A percentile compares a stretch with the other conserved stretches of the same genome.
phyloP scores from a whole-genome alignment of 805 yeast species.

The Pichia phayaonensis region DNA sequence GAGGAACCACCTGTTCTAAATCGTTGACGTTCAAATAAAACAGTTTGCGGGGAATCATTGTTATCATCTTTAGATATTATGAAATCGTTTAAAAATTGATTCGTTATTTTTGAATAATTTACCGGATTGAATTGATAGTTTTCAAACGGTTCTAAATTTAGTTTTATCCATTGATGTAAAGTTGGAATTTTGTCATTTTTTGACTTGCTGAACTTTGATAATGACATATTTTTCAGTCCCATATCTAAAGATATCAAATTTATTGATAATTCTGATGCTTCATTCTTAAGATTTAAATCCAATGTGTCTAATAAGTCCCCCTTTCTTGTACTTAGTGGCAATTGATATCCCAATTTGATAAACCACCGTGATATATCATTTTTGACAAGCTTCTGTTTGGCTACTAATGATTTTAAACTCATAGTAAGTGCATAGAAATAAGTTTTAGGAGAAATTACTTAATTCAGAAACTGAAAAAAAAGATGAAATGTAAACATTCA shows the following conservation, averaged over 20 bases:
- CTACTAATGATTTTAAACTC: neutral
- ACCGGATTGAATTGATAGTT: conserved; percentile 22
- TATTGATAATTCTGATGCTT: neutral
- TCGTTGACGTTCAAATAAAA: conserved; percentile 51
- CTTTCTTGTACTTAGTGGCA: conserved; percentile 2
- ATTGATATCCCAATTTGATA: conserved; percentile 1
- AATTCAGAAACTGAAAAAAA: neutral
- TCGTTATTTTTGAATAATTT: conserved; percentile 21
- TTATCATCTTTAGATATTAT: neutral
- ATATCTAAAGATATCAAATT: conserved; percentile 25
- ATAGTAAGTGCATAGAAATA: neutral
- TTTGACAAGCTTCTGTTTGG: neutral
- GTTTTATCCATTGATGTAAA: conserved; percentile 27
- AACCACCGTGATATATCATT: neutral
- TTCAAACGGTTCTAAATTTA: conserved; percentile 23
- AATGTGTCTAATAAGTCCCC: conserved; percentile 1
- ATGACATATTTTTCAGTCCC: conserved; percentile 30
- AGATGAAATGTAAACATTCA: neutral
- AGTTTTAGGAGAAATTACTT: neutral
- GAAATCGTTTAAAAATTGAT: conserved; percentile 17
- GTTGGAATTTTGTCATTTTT: conserved; percentile 7
- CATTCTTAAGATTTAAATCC: neutral
- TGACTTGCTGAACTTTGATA: conserved; percentile 17
- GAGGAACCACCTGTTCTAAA: conserved; percentile 41
- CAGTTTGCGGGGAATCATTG: conserved; percentile 29